phyloP scores from a whole-genome alignment of 2,329 filamentous ascomycete species.

The Xylaria sp. region DNA sequence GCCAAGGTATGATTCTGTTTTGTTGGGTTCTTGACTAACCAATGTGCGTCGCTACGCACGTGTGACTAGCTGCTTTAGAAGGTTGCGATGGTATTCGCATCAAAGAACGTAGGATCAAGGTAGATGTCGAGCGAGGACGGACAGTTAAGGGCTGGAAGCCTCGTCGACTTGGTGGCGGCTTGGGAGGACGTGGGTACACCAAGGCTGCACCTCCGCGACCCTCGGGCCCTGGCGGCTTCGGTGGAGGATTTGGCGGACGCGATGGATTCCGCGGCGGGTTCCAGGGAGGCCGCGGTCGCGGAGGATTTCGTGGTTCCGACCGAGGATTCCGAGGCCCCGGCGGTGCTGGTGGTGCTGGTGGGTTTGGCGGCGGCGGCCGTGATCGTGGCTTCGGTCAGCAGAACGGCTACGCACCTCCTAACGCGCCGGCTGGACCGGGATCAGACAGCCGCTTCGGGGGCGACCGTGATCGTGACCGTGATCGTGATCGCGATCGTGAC shows the following conservation, averaged over 20 bases:
- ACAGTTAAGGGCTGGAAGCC: constrained; percentile 94
- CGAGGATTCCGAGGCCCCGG: constrained; percentile 39
- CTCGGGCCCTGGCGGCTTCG: constrained; percentile 55
- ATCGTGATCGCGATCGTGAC: constrained; percentile 35
- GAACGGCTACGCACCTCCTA: constrained; percentile 50
- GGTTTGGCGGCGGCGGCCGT: constrained; percentile 47
- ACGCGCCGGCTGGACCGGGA: constrained; percentile 58
- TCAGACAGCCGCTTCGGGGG: constrained; percentile 34
- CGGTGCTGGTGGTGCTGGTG: constrained; percentile 25
- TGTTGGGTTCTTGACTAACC: constrained; percentile 65
- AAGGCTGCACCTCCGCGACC: constrained; percentile 71
- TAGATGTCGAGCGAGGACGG: constrained; percentile 92
- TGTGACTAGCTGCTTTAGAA: constrained; percentile 79
- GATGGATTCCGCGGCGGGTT: constrained; percentile 53
- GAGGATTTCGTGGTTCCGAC: constrained; percentile 33
- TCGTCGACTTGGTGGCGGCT: constrained; percentile 81
- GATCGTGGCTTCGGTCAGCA: constrained; percentile 40
- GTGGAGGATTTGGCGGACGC: constrained; percentile 51
- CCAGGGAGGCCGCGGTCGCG: constrained; percentile 43
- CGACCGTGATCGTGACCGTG: constrained; percentile 40
- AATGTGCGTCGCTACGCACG: constrained; percentile 53
- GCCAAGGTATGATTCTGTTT: constrained; percentile 38
- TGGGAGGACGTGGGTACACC: constrained; percentile 90
- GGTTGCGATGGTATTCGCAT: constrained; percentile 81
- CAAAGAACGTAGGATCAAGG: constrained; percentile 84